phyloP scores from a whole-genome alignment of 805 yeast genomes.

The Candida nitratophila region DNA sequence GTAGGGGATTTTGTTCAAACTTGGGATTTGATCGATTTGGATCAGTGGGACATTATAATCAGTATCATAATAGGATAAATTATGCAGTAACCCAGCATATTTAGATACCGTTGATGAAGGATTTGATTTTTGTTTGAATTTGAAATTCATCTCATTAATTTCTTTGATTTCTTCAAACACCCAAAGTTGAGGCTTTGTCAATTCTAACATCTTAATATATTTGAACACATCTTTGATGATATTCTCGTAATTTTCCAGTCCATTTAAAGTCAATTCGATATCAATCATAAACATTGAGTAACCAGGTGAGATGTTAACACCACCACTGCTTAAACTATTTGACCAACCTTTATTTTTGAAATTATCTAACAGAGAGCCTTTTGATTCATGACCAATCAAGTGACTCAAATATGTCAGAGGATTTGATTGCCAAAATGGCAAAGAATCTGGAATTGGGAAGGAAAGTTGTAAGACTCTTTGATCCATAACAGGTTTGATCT shows the following conservation, averaged over 20 bases:
- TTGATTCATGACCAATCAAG: conserved; percentile 86
- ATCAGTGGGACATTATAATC: conserved; percentile 7
- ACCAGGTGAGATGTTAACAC: conserved; percentile 57
- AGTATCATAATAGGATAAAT: conserved; percentile 16
- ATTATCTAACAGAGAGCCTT: conserved; percentile 70
- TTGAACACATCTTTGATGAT: conserved; percentile 59
- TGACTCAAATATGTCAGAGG: conserved; percentile 74
- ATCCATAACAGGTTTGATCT: conserved; percentile 81
- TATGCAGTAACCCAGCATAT: conserved; percentile 22
- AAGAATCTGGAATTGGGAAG: conserved; percentile 73
- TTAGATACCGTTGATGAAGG: conserved; percentile 67
- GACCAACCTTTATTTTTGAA: conserved; percentile 78
- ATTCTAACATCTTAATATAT: conserved; percentile 57
- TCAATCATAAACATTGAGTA: conserved; percentile 62
- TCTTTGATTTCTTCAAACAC: conserved; percentile 69
- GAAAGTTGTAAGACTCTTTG: conserved; percentile 56
- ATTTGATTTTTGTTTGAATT: conserved; percentile 69
- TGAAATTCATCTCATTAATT: conserved; percentile 63
- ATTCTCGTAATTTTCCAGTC: conserved; percentile 55
- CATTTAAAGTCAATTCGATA: conserved; percentile 70
- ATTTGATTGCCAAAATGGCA: conserved; percentile 54
- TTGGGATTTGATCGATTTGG: conserved; percentile 2
- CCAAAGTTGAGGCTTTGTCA: conserved; percentile 67
- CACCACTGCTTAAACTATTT: conserved; percentile 68
- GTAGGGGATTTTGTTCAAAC: conserved; percentile 44